Conservation (phyloP, 2,329 filamentous ascomycete genomes). For the Xylariaceae sp. region DNA sequence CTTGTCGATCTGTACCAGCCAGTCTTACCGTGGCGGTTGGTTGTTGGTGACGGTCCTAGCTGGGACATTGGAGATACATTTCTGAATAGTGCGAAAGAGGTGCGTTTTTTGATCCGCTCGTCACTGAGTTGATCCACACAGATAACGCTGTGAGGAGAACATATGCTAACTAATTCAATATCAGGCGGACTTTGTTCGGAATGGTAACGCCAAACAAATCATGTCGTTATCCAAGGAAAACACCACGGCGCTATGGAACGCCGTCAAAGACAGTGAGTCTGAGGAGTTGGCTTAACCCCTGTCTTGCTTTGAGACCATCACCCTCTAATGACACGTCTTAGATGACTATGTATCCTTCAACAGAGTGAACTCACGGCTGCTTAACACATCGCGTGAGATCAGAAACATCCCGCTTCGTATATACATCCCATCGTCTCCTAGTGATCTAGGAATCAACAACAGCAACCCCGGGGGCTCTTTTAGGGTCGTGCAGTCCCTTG, state of each 20-base stretch:
- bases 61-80: constrained; percentile 61
- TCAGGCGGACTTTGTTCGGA: constrained; percentile 77
- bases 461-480: constrained; percentile 46
- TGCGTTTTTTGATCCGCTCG: constrained; percentile 27
- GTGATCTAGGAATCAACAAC: constrained; percentile 30
- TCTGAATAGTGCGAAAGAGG: constrained; percentile 60
- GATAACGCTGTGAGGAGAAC: background rate
- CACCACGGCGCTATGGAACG: constrained; percentile 75
- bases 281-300: background rate
- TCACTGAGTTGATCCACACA: background rate
- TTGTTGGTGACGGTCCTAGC: constrained; percentile 48
- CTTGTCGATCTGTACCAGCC: constrained; percentile 54
- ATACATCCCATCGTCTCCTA: constrained; percentile 64
- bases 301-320: background rate
- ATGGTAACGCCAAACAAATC: constrained; percentile 82
- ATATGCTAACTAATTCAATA: constrained; percentile 1
- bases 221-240: constrained; percentile 84
- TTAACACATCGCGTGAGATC: constrained; percentile 69
- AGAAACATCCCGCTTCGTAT: constrained; percentile 82
- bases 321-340: constrained; percentile 29
- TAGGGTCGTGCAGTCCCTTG: constrained; percentile 69
- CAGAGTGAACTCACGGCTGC: constrained; percentile 68
- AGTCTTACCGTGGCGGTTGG: constrained; percentile 49
- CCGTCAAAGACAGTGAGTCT: constrained; percentile 66
- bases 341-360: constrained; percentile 70